Conservation (phyloP, 1,284 basidiomycete genomes). For the Grifola frondosa region DNA sequence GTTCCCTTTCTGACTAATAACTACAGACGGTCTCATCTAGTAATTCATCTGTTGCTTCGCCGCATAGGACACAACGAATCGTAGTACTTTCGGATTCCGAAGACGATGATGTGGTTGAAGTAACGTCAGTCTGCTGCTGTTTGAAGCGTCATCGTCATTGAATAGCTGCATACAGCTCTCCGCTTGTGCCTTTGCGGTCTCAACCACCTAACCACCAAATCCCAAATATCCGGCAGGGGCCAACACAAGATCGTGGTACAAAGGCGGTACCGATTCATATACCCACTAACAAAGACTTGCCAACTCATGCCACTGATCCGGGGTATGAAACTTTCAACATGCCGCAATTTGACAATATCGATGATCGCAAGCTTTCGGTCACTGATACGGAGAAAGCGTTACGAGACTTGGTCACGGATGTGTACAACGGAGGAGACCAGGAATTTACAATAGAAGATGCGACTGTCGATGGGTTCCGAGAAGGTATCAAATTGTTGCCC, state of each 20-base stretch:
- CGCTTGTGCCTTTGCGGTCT: no score
- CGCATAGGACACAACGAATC: no score
- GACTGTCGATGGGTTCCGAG: constrained; percentile 70
- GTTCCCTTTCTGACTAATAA: no score
- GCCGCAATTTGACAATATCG: constrained; percentile 31
- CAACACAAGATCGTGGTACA: background rate
- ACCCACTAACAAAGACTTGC: constrained; percentile 20
- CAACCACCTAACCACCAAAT: no score
- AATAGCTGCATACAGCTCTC: no score
- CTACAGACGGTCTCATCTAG: no score
- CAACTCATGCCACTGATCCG: constrained; percentile 7
- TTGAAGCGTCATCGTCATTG: no score
- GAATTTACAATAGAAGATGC: constrained; percentile 66
- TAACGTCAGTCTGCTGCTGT: no score
- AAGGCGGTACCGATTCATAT: constrained; percentile 10
- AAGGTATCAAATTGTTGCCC: constrained; percentile 71
- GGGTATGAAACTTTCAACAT: constrained; percentile 33
- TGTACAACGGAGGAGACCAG: constrained; percentile 29
- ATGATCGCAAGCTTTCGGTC: constrained; percentile 40
- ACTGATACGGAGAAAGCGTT: constrained; percentile 64
- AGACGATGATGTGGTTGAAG: no score
- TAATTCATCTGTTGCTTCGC: no score
- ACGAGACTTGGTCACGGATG: constrained; percentile 56
- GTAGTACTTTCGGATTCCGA: no score
- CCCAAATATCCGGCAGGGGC: no score